Percentiles rank a stretch among this genome's conserved stretches.
Evolutionary conservation across 2,329 filamentous ascomycete genomes (phyloP).

Genomic region (Colletotrichum sp.): DNA sequence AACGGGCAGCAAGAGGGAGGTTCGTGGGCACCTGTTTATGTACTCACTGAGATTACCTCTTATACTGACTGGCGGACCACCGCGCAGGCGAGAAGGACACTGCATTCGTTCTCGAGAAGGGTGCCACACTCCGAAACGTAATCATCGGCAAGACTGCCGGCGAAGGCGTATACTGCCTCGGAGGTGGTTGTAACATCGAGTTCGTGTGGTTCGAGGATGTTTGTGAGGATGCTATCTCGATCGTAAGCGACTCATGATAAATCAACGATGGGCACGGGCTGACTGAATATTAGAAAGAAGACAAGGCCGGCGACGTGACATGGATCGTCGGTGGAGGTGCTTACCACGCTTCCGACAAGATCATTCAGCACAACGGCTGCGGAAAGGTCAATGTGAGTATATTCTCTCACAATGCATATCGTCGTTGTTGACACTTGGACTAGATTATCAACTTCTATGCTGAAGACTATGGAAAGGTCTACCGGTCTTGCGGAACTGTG

Average conservation of each 20-base stretch:
- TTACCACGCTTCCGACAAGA: slow-evolving; percentile 40
- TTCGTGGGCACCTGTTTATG: background rate
- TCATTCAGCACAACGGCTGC: slow-evolving; percentile 43
- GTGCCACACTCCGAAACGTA: slow-evolving; percentile 50
- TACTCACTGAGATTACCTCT: too few relatives aligned
- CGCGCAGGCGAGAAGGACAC: slow-evolving; percentile 40
- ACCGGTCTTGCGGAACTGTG: slow-evolving; percentile 44
- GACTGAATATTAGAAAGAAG: slow-evolving; percentile 19
- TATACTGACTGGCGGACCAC: background rate
- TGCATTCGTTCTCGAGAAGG: slow-evolving; percentile 44
- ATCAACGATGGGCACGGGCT: background rate
- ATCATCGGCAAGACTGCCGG: slow-evolving; percentile 43
- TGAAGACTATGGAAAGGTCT: slow-evolving; percentile 53
- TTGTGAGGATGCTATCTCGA: slow-evolving; percentile 29
- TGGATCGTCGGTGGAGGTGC: slow-evolving; percentile 44
- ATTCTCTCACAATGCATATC: rapidly evolving
- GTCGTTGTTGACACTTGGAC: background rate
- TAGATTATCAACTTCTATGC: slow-evolving; percentile 44
- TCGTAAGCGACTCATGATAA: slow-evolving; percentile 2
- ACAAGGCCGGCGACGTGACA: slow-evolving; percentile 24
- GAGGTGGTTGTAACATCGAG: slow-evolving; percentile 28
- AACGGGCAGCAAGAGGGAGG: slow-evolving; percentile 43
- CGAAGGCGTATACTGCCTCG: slow-evolving; percentile 31
- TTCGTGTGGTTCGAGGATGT: slow-evolving; percentile 31
- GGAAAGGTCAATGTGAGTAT: slow-evolving; percentile 30